phyloP scores from a whole-genome alignment of 805 yeast species.

The Candida schatavii region DNA sequence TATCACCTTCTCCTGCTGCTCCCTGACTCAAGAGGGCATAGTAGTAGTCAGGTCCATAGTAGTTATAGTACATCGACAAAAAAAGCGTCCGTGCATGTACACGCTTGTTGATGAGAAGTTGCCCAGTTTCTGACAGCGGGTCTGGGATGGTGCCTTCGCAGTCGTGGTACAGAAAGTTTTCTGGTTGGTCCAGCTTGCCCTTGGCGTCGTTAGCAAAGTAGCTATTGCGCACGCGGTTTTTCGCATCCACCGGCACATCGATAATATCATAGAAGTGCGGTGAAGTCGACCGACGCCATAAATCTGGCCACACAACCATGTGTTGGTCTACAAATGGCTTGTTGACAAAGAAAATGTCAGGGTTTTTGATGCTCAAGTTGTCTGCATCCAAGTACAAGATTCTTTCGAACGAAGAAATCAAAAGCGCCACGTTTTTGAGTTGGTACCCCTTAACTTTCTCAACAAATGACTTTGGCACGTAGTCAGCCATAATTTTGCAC shows the following conservation, averaged over 20 bases:
- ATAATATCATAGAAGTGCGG: slow-evolving; percentile 36
- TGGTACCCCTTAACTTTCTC: slow-evolving; percentile 29
- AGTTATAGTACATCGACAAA: slow-evolving; percentile 37
- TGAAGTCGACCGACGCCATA: slow-evolving; percentile 40
- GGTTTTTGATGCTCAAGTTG: slow-evolving; percentile 34
- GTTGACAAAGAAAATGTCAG: slow-evolving; percentile 32
- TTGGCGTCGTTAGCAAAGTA: slow-evolving; percentile 25
- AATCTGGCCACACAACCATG: slow-evolving; percentile 40
- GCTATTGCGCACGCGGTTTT: slow-evolving; percentile 21
- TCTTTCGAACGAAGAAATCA: slow-evolving; percentile 34
- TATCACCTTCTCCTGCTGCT: slow-evolving; percentile 43
- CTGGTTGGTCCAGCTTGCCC: slow-evolving; percentile 12
- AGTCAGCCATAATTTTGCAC: slow-evolving; percentile 49
- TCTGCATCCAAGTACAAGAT: slow-evolving; percentile 40
- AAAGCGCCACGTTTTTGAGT: slow-evolving; percentile 34
- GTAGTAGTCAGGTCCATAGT: slow-evolving; percentile 33
- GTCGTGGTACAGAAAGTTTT: slow-evolving; percentile 23
- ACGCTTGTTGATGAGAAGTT: slow-evolving; percentile 32
- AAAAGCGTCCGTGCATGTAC: slow-evolving; percentile 30
- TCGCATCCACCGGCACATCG: slow-evolving; percentile 21
- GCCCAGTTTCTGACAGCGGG: slow-evolving; percentile 40
- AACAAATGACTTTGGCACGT: slow-evolving; percentile 22
- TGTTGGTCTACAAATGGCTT: slow-evolving; percentile 28
- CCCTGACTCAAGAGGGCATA: slow-evolving; percentile 41
- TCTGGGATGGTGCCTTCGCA: slow-evolving; percentile 33